Evolutionary conservation across 495 filamentous ascomycete species (phyloP).

Genomic region (Thermothielavioides terrestris): DNA sequence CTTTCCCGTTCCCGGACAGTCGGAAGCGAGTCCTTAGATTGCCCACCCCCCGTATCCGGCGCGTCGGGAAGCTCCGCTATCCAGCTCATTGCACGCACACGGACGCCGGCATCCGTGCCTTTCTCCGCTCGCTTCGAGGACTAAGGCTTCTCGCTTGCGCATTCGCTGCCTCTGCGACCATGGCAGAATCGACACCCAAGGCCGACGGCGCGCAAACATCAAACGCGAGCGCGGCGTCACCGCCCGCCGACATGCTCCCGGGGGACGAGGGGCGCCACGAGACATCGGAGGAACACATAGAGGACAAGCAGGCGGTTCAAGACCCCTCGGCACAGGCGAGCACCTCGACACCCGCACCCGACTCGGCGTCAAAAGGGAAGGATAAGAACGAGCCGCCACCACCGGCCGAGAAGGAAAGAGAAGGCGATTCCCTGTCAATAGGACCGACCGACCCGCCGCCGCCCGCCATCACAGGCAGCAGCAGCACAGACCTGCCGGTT

Average conservation of each 20-base stretch:
- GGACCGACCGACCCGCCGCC: constrained; percentile 30
- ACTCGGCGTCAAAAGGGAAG: constrained; percentile 23
- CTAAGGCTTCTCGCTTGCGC: neutral
- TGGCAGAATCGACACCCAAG: neutral
- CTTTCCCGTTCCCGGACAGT: constrained; percentile 3
- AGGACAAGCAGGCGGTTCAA: constrained; percentile 9
- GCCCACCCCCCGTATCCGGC: neutral
- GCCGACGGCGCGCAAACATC: neutral
- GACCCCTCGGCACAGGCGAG: constrained; percentile 13
- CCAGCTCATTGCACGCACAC: neutral
- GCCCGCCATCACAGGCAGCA: neutral
- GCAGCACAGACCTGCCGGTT: constrained; percentile 13
- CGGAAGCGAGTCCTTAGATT: constrained; percentile 1
- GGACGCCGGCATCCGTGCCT: neutral
- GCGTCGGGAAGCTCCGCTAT: neutral
- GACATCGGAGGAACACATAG: neutral
- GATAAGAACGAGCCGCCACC: constrained; percentile 29
- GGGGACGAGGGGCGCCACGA: neutral
- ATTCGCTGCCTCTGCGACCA: neutral
- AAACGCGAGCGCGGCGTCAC: neutral
- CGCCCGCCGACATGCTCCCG: neutral
- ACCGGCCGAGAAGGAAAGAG: constrained; percentile 19
- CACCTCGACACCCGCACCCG: constrained; percentile 9
- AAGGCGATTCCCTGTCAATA: constrained; percentile 35
- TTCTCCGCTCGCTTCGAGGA: neutral